Conservation (phyloP, 306 rosid genomes). For the Mimosa pudica region DNA sequence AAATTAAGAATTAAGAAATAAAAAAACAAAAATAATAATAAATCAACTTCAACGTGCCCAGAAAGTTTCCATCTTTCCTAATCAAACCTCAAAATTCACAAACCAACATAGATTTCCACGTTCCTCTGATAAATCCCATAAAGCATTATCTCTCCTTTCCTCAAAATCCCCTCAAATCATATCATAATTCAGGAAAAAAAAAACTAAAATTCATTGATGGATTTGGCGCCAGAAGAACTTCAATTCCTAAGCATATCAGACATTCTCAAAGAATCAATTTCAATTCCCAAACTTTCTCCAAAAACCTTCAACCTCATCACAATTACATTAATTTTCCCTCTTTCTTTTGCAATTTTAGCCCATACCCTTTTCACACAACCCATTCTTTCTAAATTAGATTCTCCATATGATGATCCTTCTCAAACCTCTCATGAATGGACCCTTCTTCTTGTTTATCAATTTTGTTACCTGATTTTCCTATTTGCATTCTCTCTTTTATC, state of each 20-base stretch:
- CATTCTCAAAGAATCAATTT: conserved; percentile 68
- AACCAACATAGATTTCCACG: not conserved
- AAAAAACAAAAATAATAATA: too few species aligned
- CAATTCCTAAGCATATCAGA: conserved; percentile 61
- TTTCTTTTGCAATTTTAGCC: conserved; percentile 86
- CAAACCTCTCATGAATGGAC: conserved; percentile 75
- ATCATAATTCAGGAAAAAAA: not conserved
- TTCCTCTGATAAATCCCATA: not conserved
- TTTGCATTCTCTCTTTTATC: conserved; percentile 92
- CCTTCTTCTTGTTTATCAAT: conserved; percentile 71
- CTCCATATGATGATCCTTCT: conserved; percentile 56
- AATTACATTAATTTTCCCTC: conserved; percentile 79
- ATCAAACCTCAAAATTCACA: not conserved
- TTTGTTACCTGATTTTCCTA: conserved; percentile 85
- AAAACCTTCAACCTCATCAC: conserved; percentile 86
- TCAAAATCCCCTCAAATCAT: not conserved
- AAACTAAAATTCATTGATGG: conserved; percentile 44
- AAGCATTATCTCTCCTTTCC: not conserved
- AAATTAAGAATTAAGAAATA: too few species aligned
- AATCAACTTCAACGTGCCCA: not conserved
- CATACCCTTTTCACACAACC: conserved; percentile 96
- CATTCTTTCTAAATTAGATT: conserved; percentile 60
- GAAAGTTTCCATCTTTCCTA: not conserved
- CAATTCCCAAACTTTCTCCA: conserved; percentile 81
- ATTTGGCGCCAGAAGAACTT: conserved; percentile 87